Conservation (phyloP, 1,284 basidiomycete species). For the Rhodotorula sp. region DNA sequence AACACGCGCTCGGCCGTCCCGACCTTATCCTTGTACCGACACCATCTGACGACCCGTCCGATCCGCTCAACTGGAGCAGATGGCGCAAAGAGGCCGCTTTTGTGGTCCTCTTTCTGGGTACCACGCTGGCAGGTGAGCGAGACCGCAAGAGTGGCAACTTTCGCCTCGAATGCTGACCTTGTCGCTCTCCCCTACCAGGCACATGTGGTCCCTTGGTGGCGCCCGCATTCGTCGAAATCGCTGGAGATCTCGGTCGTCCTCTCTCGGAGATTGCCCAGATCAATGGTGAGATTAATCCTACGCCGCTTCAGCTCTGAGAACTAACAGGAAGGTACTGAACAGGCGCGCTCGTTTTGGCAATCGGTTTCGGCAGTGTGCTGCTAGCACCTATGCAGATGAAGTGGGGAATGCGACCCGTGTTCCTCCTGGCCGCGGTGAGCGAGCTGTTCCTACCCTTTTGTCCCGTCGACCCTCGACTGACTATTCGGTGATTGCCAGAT, state of each 20-base stretch:
- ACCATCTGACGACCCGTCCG: constrained; percentile 24
- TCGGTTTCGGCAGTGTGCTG: constrained; percentile 51
- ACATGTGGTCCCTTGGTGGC: constrained; percentile 54
- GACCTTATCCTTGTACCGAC: constrained; percentile 26
- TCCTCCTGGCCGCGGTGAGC: constrained; percentile 50
- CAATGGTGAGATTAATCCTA: neutral
- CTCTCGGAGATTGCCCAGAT: constrained; percentile 51
- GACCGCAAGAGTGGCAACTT: too few relatives aligned
- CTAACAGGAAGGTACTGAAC: too few relatives aligned
- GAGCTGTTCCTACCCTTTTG: neutral
- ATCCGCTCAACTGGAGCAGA: constrained; percentile 41
- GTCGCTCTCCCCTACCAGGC: constrained; percentile 54
- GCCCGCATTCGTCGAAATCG: constrained; percentile 53
- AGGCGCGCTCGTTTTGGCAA: constrained; percentile 51
- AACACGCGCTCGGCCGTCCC: constrained; percentile 20
- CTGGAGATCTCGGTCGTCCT: constrained; percentile 51
- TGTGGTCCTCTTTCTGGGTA: too few relatives aligned
- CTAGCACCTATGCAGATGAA: constrained; percentile 54
- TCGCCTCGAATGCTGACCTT: constrained; percentile 45
- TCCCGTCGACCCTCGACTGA: neutral
- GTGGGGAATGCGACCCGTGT: constrained; percentile 55
- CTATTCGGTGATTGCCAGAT: constrained; percentile 17
- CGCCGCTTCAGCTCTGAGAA: too few relatives aligned
- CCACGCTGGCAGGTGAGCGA: too few relatives aligned
- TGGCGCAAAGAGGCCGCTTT: constrained; percentile 1